Base-by-base conservation (phyloP, 2,329 filamentous ascomycete genomes). In the Podosphaera aphanis region DNA sequence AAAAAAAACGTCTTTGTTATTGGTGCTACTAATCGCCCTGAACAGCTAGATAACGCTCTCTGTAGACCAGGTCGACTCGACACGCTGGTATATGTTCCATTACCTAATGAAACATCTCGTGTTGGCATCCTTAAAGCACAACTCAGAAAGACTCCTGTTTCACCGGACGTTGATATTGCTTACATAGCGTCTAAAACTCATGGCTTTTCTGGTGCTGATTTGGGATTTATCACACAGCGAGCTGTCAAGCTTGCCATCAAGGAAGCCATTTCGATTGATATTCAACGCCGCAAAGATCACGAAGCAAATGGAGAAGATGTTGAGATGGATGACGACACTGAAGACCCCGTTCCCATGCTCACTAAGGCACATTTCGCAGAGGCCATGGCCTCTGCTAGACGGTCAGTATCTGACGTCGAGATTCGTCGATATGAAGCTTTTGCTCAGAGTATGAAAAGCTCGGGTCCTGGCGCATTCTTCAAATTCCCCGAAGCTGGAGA, bases 1-100 rank as follows among this genome's bases (percentile, higher is more conserved):
- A 98, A 98, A 83, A 98, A 98, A 82, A 98, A 98, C 63, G 90
- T 98, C 53, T 98, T 98, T 66, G 90, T 98, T 53, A 98, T 98
- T 57, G 90, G 90, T 63, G 90, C 90, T 40, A 98, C 90, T 65
- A 98, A 98, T 71, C 76, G 90, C 69, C 90, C 90, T 38, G 90
- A 98, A 70, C 90, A 95, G 70, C 82, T 98, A 49, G 90, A 98
- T 64, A 90, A 90, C 62, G 90, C 90, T 56, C 74, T 98, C 57
- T 94, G 88, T 74, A 86, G 90, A 74, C 90, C 90, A 47, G 90
- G 90, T 56, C 90, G 90, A 85, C 81, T 98, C 43, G 90, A 98
- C 64, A 95, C 88, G 33, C 77, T 98, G 54, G 90, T 98, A 64
- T 98, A 98, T 63, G 90, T 98, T 55, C 90, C 90, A 55, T 77